Percentiles rank a stretch among this genome's conserved stretches.
These are phyloP conservation scores for Suillus cothurnatus DNA, from an alignment of 768 basidiomycete genomes.

Conservation along the genomic window DNA sequence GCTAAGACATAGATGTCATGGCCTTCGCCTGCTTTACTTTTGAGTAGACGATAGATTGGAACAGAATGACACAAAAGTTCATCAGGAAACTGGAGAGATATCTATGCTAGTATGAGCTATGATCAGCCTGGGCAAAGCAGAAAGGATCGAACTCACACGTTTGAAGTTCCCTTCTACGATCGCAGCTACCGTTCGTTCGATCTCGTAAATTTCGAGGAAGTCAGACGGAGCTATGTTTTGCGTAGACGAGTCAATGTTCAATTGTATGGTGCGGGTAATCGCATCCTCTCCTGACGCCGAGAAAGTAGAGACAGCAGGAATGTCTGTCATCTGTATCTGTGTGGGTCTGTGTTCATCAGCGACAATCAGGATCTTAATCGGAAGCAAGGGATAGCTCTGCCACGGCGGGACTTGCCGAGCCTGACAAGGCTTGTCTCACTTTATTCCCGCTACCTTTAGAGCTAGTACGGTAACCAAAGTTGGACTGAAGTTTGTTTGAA, in stretches of 20 bases:
- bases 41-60: slow-evolving; percentile 73
- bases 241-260: slow-evolving; percentile 42
- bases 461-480: too few species aligned
- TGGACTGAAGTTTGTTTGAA: too few species aligned
- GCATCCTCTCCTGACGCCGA: slow-evolving; percentile 64
- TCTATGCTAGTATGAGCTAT: slow-evolving; percentile 40
- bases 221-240: slow-evolving; percentile 33
- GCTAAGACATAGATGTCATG: slow-evolving; percentile 88
- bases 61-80: slow-evolving; percentile 88
- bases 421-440: neutral
- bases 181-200: slow-evolving; percentile 62
- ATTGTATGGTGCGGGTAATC: slow-evolving; percentile 56
- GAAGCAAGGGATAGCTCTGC: neutral
- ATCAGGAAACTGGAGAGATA: slow-evolving; percentile 95
- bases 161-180: slow-evolving; percentile 67
- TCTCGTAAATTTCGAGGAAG: slow-evolving; percentile 74
- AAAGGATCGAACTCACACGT: slow-evolving; percentile 49
- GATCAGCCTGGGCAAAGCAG: neutral
- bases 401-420: neutral
- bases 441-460: too few species aligned
- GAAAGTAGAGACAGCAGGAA: slow-evolving; percentile 36
- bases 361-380: neutral
- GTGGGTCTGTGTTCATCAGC: neutral
- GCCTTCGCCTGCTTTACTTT: slow-evolving; percentile 41
- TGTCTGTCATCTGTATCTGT: neutral